Evolutionary conservation across 2,329 filamentous ascomycete genomes (phyloP).

Genomic region (Microcyclospora pomicola): DNA sequence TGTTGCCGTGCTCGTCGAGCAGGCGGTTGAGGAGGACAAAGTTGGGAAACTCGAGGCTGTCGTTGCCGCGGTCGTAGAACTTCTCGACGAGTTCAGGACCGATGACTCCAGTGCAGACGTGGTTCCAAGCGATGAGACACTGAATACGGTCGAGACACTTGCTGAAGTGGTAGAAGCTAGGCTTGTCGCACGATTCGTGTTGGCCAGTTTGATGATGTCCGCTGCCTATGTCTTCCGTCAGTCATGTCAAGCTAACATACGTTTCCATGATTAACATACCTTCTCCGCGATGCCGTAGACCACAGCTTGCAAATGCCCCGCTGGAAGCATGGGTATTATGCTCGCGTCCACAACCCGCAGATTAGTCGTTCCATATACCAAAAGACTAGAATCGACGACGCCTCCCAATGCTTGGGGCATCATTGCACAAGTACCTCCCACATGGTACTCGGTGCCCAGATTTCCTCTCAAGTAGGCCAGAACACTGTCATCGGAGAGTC

Average conservation of each 20-base stretch:
- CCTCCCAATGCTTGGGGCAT: slow-evolving; percentile 34
- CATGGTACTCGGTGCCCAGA: slow-evolving; percentile 36
- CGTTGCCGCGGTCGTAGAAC: no score
- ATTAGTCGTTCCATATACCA: slow-evolving; percentile 32
- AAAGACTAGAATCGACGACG: slow-evolving; percentile 33
- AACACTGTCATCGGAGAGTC: slow-evolving; percentile 18
- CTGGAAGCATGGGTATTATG: slow-evolving; percentile 32
- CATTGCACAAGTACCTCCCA: slow-evolving; percentile 39
- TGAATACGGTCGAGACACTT: no score
- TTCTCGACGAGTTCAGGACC: no score
- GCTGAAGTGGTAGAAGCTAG: no score
- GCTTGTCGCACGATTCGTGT: not conserved
- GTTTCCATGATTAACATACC: slow-evolving; percentile 12
- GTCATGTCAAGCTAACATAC: not conserved
- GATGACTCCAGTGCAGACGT: no score
- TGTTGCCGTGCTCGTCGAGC: no score
- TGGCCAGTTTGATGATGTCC: slow-evolving; percentile 31
- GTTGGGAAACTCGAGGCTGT: no score
- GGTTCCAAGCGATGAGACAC: no score
- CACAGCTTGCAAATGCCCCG: slow-evolving; percentile 20
- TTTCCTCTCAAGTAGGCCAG: slow-evolving; percentile 14
- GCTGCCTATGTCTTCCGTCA: slow-evolving; percentile 24
- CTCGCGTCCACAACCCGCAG: slow-evolving; percentile 34
- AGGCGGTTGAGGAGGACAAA: no score
- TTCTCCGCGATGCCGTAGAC: slow-evolving; percentile 27